A percentile compares a stretch with the other conserved stretches of the same genome.
phyloP scores from a whole-genome alignment of 306 rosid species.

The Malus sieversii region DNA sequence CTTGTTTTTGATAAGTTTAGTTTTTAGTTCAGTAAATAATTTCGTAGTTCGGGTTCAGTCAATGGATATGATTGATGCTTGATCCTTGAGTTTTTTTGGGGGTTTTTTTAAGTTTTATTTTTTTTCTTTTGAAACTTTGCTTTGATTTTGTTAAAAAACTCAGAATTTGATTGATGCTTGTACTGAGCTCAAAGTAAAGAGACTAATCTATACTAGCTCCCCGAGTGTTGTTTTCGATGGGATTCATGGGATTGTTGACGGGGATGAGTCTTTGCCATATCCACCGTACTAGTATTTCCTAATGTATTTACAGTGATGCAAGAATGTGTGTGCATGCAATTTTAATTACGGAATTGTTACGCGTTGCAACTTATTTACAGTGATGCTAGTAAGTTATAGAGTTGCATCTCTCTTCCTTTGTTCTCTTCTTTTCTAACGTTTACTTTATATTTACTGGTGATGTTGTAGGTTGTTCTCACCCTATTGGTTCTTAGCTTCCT shows the following conservation, averaged over 20 bases:
- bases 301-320: neutral
- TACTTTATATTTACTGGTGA: neutral
- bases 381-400: neutral
- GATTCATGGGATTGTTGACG: slow-evolving; percentile 59
- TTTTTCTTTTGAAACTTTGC: neutral
- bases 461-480: slow-evolving; percentile 49
- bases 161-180: slow-evolving; percentile 84
- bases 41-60: neutral
- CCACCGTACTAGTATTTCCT: slow-evolving; percentile 40
- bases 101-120: neutral
- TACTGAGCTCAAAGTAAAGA: slow-evolving; percentile 64
- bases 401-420: neutral
- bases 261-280: slow-evolving; percentile 70
- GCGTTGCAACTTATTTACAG: slow-evolving; percentile 9
- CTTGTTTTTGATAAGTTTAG: neutral
- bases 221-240: slow-evolving; percentile 97
- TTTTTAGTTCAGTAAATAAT: neutral
- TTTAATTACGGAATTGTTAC: neutral
- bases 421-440: neutral
- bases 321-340: neutral
- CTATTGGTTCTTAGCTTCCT: slow-evolving; percentile 63
- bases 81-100: neutral
- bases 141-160: slow-evolving; percentile 46
- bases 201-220: slow-evolving; percentile 78
- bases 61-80: neutral